phyloP scores from a whole-genome alignment of 495 filamentous ascomycete species.

The Parmelia sp. region DNA sequence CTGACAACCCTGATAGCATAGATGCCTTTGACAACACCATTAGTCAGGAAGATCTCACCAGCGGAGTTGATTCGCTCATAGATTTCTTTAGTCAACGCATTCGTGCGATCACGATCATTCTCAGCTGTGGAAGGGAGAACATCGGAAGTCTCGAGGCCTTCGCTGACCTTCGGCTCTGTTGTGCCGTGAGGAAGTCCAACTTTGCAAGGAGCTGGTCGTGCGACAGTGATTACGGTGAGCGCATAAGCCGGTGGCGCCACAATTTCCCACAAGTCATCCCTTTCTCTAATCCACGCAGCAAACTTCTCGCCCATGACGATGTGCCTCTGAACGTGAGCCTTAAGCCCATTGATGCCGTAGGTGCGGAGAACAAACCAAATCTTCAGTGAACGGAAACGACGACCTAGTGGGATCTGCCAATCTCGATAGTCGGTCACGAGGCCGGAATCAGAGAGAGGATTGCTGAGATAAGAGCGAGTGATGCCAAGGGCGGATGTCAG shows the following conservation, averaged over 20 bases:
- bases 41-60: conserved; percentile 80
- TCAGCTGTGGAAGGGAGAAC: background rate
- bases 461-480: conserved; percentile 75
- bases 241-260: conserved; percentile 70
- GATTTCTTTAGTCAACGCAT: conserved; percentile 66
- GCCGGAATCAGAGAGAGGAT: conserved; percentile 70
- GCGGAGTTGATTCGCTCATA: conserved; percentile 69
- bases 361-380: conserved; percentile 93
- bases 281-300: conserved; percentile 46
- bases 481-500: conserved; percentile 75
- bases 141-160: conserved; percentile 10
- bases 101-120: conserved; percentile 42
- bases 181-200: background rate
- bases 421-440: conserved; percentile 95
- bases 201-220: conserved; percentile 28
- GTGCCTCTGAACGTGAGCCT: conserved; percentile 60
- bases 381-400: conserved; percentile 87
- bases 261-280: conserved; percentile 72
- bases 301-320: conserved; percentile 67
- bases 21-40: conserved; percentile 64
- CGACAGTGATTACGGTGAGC: conserved; percentile 68
- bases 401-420: conserved; percentile 94
- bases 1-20: conserved; percentile 81
- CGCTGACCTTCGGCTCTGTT: conserved; percentile 18
- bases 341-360: conserved; percentile 77